Evolutionary conservation across 768 basidiomycete genomes (phyloP).

Genomic region (Neoboletus magnificus): DNA sequence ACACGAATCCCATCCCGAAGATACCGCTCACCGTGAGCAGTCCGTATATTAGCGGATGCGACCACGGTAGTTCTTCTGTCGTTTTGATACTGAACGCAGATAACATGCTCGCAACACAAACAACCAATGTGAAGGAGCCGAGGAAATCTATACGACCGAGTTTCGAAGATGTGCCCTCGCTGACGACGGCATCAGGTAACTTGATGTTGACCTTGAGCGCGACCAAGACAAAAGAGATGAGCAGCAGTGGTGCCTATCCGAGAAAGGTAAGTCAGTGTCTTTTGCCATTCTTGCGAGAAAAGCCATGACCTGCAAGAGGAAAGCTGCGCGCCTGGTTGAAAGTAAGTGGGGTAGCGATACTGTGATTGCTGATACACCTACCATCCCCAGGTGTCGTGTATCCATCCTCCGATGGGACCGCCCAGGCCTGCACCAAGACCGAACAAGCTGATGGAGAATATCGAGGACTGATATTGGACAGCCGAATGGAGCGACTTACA

Average conservation of each 20-base stretch:
- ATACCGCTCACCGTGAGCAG: conserved; percentile 57
- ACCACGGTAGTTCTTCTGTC: conserved; percentile 76
- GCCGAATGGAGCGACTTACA: conserved; percentile 45
- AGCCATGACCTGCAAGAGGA: conserved; percentile 71
- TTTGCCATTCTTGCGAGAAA: not conserved
- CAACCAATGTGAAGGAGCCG: conserved; percentile 78
- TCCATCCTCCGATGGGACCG: conserved; percentile 79
- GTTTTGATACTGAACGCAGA: conserved; percentile 76
- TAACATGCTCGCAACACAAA: conserved; percentile 64
- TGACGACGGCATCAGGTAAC: conserved; percentile 63
- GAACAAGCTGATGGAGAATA: conserved; percentile 52
- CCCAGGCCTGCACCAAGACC: conserved; percentile 81
- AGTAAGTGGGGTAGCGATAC: conserved; percentile 1
- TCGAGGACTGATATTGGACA: conserved; percentile 8
- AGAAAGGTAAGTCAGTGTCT: conserved; percentile 12
- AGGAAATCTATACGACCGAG: conserved; percentile 79
- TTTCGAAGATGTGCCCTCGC: conserved; percentile 57
- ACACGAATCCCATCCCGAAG: conserved; percentile 58
- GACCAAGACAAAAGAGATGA: conserved; percentile 69
- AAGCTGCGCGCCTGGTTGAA: conserved; percentile 70
- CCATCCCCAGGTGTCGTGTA: conserved; percentile 86
- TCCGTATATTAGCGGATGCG: conserved; percentile 65
- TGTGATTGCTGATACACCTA: conserved; percentile 33
- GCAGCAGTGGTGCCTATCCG: conserved; percentile 68
- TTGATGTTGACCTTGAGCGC: conserved; percentile 74